Base-by-base conservation (phyloP, 1,139 yeast genomes). In the Candida tetrigidarum region DNA sequence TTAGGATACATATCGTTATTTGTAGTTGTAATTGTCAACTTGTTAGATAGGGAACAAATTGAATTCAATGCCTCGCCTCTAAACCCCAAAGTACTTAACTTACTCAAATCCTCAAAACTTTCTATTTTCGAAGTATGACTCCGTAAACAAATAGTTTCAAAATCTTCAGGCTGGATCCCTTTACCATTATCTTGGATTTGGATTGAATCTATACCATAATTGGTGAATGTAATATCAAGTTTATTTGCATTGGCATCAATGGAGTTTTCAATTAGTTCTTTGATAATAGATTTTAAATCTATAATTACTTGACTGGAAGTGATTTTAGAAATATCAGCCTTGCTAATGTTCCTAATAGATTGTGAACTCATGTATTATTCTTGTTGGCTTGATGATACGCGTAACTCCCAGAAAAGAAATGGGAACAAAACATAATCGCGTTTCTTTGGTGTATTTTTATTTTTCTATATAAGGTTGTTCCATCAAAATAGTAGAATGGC, bases 221-320 rank as follows among this genome's bases (percentile, higher is more conserved):
- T 83, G 53, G 71, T 74, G 54, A 91, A 81, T 12, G 67, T 67
- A 7, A 92, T 67, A 42, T 89, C 96, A 20, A 93, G 71, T 41
- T 78, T 78, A 0, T 80, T 71, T 19, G 96, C 79, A 23, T 73
- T 62, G 0, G 97, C 96, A 64, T 92, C 98, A 8, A 93, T 69
- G 36, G 96, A 71, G 60, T 93, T 93, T 57, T 93, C 99, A 2
- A 93, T 74, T 9, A 92, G 67, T 62, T 93, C 99, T 59, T 93
- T 93, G 27, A 86, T 82, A 0, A 89, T 86, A 0, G 92, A 81
- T 0, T 81, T 72, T 30, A 93, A 66, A 56, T 89, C 96, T 6
- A 84, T 80, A 19, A 93, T 87, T 15, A 93, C 98, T 62, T 93
- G 98, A 0, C 97, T 97, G 0, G 97, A 89, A 0, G 97, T 90